Evolutionary conservation across 2,329 filamentous ascomycete genomes (phyloP), one percentile per base, ranked within the genome.

Genomic region (Sporothrix dimorphospora): DNA sequence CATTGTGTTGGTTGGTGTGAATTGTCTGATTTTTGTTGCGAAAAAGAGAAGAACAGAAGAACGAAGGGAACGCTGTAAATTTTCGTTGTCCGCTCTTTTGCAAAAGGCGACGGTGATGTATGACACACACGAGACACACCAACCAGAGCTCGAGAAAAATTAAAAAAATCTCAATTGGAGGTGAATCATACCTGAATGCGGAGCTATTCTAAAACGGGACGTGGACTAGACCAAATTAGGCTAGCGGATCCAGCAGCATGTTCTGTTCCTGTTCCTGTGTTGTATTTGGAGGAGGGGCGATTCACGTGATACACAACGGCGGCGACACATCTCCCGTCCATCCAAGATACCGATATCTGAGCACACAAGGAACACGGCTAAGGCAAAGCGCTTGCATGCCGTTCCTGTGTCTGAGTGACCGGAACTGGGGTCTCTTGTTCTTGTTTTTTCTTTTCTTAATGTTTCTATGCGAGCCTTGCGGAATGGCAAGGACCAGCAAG

Each of bases 51-150:
- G 47, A 49, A 12, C 14, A 49, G 21, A 49, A 34, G 21, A 21
- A 16, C 9, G 45, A 38, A 24, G n/a, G 38, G 61, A 45, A 47
- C n/a, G 61, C 45, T 27, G n/a, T 65, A 24, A 27, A 65, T 16
- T 65, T 42, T 42, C 11, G n/a, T 21, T 63, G 21, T 16, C 30
- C 57, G 59, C n/a, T 65, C 38, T 49, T 67, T 51, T 51, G 42
- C 45, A 5, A 38, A 16, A 11, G 27, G 45, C 45, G 65, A 45
- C 65, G 45, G 65, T 67, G 65, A 67, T 67, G 65, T 67, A 51
- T 67, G 65, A 67, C 65, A 67, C 65, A 66, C 63, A 66, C 63
- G n/a, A n/a, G n/a, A n/a, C n/a, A n/a, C n/a, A n/a, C n/a, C n/a
- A 19, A 34, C 42, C 63, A 38, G 45, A 67, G 65, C 65, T 40